These are phyloP conservation scores for Dendrobium officinale DNA, from an alignment of 106 monocot species.

Conservation along the genomic window DNA sequence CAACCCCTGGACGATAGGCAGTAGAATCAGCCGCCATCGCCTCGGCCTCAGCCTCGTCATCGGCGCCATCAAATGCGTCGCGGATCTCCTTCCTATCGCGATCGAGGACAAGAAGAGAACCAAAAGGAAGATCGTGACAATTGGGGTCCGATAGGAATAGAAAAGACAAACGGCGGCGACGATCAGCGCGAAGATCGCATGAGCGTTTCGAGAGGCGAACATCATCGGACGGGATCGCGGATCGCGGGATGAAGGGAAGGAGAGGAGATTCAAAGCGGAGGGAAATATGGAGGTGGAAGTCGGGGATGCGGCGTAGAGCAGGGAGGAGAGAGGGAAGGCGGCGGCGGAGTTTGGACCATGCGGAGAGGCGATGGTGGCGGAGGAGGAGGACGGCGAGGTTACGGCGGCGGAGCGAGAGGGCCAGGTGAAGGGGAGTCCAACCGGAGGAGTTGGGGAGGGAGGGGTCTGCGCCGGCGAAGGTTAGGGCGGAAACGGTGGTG, in stretches of 20 bases:
- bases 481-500: constrained; percentile 25
- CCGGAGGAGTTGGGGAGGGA: constrained; percentile 73
- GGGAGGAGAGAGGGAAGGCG: constrained; percentile 45
- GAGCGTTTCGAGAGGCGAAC: constrained; percentile 68
- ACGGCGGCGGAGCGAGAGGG: constrained; percentile 41
- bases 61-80: constrained; percentile 49
- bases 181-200: constrained; percentile 52
- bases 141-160: constrained; percentile 35
- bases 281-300: constrained; percentile 68
- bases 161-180: constrained; percentile 39
- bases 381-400: constrained; percentile 41
- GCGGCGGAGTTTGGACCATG: constrained; percentile 61
- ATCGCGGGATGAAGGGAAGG: constrained; percentile 48
- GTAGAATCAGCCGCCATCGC: constrained; percentile 32
- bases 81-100: constrained; percentile 35
- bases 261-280: constrained; percentile 67
- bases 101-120: constrained; percentile 51
- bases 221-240: constrained; percentile 60
- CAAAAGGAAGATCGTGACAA: constrained; percentile 16
- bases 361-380: constrained; percentile 58
- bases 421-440: constrained; percentile 71
- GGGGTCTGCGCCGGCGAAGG: constrained; percentile 60
- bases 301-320: constrained; percentile 37
- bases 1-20: constrained; percentile 68
- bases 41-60: constrained; percentile 22